A percentile compares a stretch with the other conserved stretches of the same genome.
phyloP scores from a whole-genome alignment of 208 protist genomes.

The Leishmania tropica region DNA sequence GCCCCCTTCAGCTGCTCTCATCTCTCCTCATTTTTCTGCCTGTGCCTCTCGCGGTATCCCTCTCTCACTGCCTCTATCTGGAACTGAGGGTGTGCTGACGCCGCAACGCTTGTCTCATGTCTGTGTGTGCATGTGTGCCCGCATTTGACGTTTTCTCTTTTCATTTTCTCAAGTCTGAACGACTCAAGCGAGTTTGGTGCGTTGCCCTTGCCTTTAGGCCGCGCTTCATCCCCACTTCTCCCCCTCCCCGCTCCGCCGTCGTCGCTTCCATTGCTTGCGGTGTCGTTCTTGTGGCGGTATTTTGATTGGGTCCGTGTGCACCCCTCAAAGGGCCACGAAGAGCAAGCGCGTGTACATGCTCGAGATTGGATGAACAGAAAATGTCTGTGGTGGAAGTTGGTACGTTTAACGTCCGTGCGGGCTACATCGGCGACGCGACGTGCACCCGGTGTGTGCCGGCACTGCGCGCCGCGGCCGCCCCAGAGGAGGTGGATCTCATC shows the following conservation, averaged over 20 bases:
- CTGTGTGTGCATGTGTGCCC: background rate
- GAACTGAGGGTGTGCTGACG: background rate
- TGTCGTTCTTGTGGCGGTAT: background rate
- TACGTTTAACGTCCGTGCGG: constrained; percentile 60
- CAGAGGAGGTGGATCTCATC: constrained; percentile 51
- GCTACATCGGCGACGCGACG: constrained; percentile 73
- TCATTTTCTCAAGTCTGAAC: background rate
- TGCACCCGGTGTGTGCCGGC: constrained; percentile 56
- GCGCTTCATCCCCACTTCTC: background rate
- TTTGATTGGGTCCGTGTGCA: background rate
- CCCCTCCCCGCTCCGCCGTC: background rate
- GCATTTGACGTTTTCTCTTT: background rate
- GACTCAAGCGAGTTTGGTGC: background rate
- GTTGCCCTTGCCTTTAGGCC: background rate
- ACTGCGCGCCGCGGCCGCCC: constrained; percentile 22
- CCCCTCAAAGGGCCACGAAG: background rate
- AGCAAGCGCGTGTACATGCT: background rate
- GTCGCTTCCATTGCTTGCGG: background rate
- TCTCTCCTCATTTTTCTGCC: background rate
- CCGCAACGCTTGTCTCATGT: too few relatives aligned
- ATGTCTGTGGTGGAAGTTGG: constrained; percentile 85
- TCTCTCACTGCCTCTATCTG: background rate
- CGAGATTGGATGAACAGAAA: background rate
- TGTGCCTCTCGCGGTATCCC: background rate
- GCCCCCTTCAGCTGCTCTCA: background rate